Evolutionary conservation across 2,329 filamentous ascomycete genomes (phyloP), one percentile per base, ranked within the genome.

Genomic region (Cytospora paraplurivora): DNA sequence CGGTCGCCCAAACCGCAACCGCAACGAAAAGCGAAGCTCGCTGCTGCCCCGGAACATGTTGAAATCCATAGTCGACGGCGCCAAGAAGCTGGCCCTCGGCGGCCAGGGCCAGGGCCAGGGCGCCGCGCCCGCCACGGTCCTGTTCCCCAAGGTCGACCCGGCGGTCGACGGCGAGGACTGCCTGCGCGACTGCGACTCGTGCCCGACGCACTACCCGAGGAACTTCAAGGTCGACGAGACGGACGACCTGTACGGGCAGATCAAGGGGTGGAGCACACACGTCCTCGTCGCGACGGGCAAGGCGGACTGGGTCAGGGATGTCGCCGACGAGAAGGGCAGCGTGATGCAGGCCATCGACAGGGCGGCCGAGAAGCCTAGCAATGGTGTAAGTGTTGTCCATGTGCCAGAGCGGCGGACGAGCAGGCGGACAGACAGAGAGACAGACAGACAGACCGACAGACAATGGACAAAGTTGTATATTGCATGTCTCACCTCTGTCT

Each of bases 281-380:
- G 74, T 97, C 66, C 80, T 99, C 37, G 92, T 98, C 17, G 95
- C 92, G 32, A 99, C 95, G n/a, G 92, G 93, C 66, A 97, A 97
- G 84, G 85, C 88, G 33, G 95, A 99, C 77, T 99, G 95, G 95
- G 90, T 94, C 72, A 80, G 91, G 65, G 90, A 96, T 78, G 91
- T 97, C 53, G 87, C 85, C 62, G 91, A 98, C 72, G 95, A 98
- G 80, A 88, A 91, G 76, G 90, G 90, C 7, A 92, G 89, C 73
- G 83, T 94, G 37, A 94, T 94, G 91, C 82, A 92, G 78, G 91
- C 90, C 1, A 84, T 93, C 69, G 83, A 77, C 15, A 79, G 79
- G 60, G 81, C 82, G 1, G 27, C 27, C 27, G 78, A 81, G 12
- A 82, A 82, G 73, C 88, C 88, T 1, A 82, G 75, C 33, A 91